A percentile compares a stretch with the other conserved stretches of the same genome.
phyloP scores from a whole-genome alignment of 2,329 filamentous ascomycete species.

The Helminthosporium solani region DNA sequence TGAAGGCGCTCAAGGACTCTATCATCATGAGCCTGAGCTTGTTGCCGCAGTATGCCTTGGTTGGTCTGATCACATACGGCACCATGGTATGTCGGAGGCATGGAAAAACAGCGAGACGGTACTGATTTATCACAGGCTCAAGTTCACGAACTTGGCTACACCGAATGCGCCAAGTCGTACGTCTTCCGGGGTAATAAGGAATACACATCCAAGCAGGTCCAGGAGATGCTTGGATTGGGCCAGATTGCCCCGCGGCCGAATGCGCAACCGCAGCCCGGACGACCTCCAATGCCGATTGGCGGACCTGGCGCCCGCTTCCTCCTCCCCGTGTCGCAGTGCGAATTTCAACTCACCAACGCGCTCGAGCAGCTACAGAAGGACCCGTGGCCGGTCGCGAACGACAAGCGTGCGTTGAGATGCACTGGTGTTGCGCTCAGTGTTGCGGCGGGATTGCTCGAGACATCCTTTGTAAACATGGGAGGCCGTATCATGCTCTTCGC shows the following conservation, averaged over 20 bases:
- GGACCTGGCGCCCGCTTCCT: slow-evolving; percentile 87
- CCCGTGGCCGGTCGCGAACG: slow-evolving; percentile 94
- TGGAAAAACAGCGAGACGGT: neutral
- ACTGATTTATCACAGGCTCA: slow-evolving; percentile 62
- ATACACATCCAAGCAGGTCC: slow-evolving; percentile 97
- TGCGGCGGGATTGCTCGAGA: slow-evolving; percentile 87
- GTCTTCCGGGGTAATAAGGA: slow-evolving; percentile 98
- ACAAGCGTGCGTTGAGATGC: slow-evolving; percentile 85
- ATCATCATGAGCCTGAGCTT: slow-evolving; percentile 83
- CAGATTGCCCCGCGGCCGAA: slow-evolving; percentile 69
- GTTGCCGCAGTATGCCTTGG: slow-evolving; percentile 76
- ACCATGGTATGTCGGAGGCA: slow-evolving; percentile 69
- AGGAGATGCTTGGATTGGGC: slow-evolving; percentile 92
- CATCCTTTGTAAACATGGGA: slow-evolving; percentile 92
- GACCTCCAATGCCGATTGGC: slow-evolving; percentile 66
- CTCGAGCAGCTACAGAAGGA: slow-evolving; percentile 95
- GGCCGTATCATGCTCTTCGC: slow-evolving; percentile 97
- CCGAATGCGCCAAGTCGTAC: slow-evolving; percentile 96
- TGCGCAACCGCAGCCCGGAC: slow-evolving; percentile 70
- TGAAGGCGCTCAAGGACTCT: slow-evolving; percentile 80
- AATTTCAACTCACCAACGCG: slow-evolving; percentile 95
- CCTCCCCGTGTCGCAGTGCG: slow-evolving; percentile 89
- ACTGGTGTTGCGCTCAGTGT: slow-evolving; percentile 96
- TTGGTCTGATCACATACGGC: slow-evolving; percentile 82
- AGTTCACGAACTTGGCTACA: slow-evolving; percentile 97